Percentiles rank a stretch among this genome's conserved stretches.
These are phyloP conservation scores for Saprolegnia parasitica DNA, from an alignment of 352 stramenopile genomes.

Conservation along the genomic window DNA sequence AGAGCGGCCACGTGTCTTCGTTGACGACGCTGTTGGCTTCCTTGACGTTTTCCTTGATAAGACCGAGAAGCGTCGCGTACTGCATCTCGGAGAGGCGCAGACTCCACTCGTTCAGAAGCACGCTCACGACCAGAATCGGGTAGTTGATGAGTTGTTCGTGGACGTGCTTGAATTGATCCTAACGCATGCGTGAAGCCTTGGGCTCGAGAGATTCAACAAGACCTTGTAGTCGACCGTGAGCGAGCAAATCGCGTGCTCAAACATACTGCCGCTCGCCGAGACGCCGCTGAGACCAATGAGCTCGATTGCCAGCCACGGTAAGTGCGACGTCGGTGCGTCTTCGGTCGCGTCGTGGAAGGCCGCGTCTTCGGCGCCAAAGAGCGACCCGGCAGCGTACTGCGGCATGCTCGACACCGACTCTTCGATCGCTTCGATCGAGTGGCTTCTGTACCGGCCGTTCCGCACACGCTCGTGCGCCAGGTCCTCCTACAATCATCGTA, in stretches of 20 bases:
- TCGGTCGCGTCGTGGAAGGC: constrained; percentile 76
- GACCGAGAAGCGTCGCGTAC: constrained; percentile 66
- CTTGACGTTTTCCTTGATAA: constrained; percentile 86
- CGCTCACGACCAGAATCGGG: constrained; percentile 27
- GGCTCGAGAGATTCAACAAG: constrained; percentile 45
- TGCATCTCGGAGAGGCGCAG: constrained; percentile 54
- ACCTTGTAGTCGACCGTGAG: neutral
- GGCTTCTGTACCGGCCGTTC: constrained; percentile 9
- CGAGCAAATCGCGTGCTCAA: neutral
- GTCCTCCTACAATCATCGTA: neutral
- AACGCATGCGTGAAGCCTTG: constrained; percentile 28
- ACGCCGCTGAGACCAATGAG: constrained; percentile 71
- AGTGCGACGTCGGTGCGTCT: constrained; percentile 53
- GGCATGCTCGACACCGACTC: constrained; percentile 65
- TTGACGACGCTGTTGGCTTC: constrained; percentile 67
- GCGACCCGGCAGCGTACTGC: constrained; percentile 61
- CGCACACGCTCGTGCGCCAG: neutral
- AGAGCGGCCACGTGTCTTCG: constrained; percentile 77
- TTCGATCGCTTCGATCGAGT: constrained; percentile 56
- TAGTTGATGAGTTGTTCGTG: constrained; percentile 38
- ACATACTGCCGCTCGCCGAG: neutral
- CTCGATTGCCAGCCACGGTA: constrained; percentile 79
- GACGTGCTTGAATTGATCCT: neutral
- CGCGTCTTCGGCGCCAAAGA: constrained; percentile 76
- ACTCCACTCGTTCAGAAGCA: constrained; percentile 77